These are phyloP conservation scores for Kokia cookei DNA, from an alignment of 441 rosid genomes.

Conservation along the genomic window DNA sequence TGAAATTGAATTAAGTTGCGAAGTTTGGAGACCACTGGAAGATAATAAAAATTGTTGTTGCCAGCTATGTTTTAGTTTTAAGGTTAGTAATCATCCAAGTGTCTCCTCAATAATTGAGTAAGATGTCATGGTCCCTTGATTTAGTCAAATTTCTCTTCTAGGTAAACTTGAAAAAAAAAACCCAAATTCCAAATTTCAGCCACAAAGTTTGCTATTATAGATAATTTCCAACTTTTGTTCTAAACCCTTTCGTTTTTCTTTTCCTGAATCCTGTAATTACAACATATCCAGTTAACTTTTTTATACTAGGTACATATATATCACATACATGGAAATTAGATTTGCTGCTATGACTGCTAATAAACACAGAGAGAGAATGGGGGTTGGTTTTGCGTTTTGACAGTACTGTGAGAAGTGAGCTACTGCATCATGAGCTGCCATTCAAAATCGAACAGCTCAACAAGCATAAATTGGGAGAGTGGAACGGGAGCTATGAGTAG, in stretches of 20 bases:
- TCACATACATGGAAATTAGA: constrained; percentile 19
- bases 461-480: constrained; percentile 15
- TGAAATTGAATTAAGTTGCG: background rate
- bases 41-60: background rate
- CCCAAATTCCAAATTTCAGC: background rate
- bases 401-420: constrained; percentile 16
- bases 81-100: background rate
- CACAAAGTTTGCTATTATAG: background rate
- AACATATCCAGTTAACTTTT: constrained; percentile 15
- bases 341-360: constrained; percentile 39
- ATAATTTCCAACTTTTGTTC: constrained; percentile 16
- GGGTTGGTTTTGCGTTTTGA: background rate
- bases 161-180: background rate
- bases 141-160: background rate
- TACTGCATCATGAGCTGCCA: constrained; percentile 20
- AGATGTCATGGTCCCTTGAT: background rate
- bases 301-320: constrained; percentile 24
- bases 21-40: background rate
- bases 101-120: background rate
- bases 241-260: constrained; percentile 9
- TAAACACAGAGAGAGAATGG: constrained; percentile 22
- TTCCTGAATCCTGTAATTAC: constrained; percentile 23
- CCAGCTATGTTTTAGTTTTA: background rate
- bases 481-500: constrained; percentile 18
- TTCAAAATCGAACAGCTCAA: constrained; percentile 33